Base-by-base conservation (phyloP, 352 stramenopile genomes). In the Pythium aphanidermatum region DNA sequence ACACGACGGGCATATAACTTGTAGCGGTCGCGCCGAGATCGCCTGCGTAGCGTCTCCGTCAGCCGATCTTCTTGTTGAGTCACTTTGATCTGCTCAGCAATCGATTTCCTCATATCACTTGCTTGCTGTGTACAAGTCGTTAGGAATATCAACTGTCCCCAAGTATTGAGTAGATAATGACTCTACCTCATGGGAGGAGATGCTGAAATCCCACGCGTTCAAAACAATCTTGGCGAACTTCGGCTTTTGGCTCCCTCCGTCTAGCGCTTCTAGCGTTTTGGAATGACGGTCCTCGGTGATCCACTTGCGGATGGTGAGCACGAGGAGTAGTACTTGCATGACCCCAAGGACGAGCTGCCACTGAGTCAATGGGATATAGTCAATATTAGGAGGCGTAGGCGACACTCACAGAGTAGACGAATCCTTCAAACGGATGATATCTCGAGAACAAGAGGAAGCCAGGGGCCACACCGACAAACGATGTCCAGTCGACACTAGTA, bases 191-290 rank as follows among this genome's bases (percentile, higher is more conserved):
- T 30, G 16, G 0, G 67, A 71, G 12, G 58, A 67, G 3, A 74
- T 33, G 2, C 65, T 70, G 44, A 83, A 81, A 41, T 92, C 79
- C 79, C 79, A 92, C 6, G 70, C 75, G 42, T 91, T 91, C 9
- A 91, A 25, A 3, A 87, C 36, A 12, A 83, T 64, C 20, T 74
- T 65, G 32, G 67, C 65, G 48, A 83, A 88, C 38, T 66, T 81
- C 10, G 65, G 70, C 64, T 86, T 43, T 20, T 75, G 70, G 29
- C 28, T 61, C 0, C 59, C 54, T n/a, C 55, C 62, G 34, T 84
- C 75, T 20, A 74, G 37, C 5, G 72, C 70, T 42, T 81, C 64
- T 20, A 86, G 23, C 0, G 69, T 47, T 43, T 92, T 92, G 10
- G 66, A 53, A 32, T 68, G 42, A 36, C 65, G 69, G 51, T 92